Evolutionary conservation across 208 protist species (phyloP).

Genomic region (Acanthamoeba sp.): DNA sequence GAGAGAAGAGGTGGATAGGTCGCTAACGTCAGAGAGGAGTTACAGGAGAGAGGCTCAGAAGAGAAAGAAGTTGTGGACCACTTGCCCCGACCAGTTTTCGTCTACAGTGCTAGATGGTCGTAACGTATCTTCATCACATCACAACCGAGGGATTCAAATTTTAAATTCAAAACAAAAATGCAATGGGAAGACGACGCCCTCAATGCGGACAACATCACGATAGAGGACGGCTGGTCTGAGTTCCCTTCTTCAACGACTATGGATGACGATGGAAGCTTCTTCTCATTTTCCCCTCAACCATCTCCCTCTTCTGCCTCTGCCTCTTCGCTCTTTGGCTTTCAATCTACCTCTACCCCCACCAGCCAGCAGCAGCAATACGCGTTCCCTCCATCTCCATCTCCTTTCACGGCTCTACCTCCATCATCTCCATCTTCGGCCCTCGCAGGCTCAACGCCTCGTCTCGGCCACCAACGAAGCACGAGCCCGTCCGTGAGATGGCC

Average conservation of each 20-base stretch:
- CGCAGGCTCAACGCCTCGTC: not conserved
- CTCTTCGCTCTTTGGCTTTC: not conserved
- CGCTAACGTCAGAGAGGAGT: too few relatives aligned
- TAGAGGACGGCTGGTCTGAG: not conserved
- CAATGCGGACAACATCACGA: not conserved
- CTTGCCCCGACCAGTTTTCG: too few relatives aligned
- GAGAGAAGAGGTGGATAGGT: not conserved
- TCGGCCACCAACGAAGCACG: conserved; percentile 1
- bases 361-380: not conserved
- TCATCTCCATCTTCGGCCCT: not conserved
- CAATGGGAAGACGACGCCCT: not conserved
- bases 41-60: not conserved
- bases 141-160: not conserved
- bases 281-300: not conserved
- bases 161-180: not conserved
- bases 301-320: not conserved
- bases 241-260: not conserved
- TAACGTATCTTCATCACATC: too few relatives aligned
- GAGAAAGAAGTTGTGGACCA: not conserved
- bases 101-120: too few relatives aligned
- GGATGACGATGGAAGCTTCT: conserved; percentile 14
- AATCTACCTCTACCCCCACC: not conserved
- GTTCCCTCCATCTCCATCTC: not conserved
- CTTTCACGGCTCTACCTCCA: not conserved
- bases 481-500: not conserved